Percentiles rank a stretch among this genome's conserved stretches.
Conservation (phyloP, 2,329 filamentous ascomycete species). For the Fulvia fulva region DNA sequence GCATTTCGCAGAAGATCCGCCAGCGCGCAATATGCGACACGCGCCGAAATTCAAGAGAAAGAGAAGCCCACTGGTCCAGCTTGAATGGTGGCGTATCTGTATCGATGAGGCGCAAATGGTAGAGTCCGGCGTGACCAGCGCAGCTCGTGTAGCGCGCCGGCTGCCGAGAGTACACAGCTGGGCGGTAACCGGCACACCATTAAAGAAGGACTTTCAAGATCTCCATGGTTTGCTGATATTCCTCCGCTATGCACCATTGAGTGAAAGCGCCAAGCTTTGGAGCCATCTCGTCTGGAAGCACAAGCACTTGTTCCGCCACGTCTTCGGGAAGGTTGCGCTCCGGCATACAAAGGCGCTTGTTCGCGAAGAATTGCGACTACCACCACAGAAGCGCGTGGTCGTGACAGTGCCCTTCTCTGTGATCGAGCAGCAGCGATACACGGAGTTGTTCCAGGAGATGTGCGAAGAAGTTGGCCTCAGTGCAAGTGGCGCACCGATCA, state of each 20-base stretch:
- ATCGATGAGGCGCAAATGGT: slow-evolving; percentile 84
- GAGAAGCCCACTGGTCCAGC: slow-evolving; percentile 73
- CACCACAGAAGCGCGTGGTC: slow-evolving; percentile 77
- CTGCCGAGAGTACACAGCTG: slow-evolving; percentile 84
- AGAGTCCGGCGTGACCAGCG: slow-evolving; percentile 79
- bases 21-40: slow-evolving; percentile 64
- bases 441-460: slow-evolving; percentile 71
- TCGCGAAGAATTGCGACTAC: slow-evolving; percentile 72
- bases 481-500: slow-evolving; percentile 58
- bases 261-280: slow-evolving; percentile 63
- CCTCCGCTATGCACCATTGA: slow-evolving; percentile 73
- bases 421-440: slow-evolving; percentile 87
- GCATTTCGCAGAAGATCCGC: slow-evolving; percentile 67
- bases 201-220: slow-evolving; percentile 75
- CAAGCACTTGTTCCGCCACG: slow-evolving; percentile 59
- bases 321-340: slow-evolving; percentile 71
- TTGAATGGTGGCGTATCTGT: slow-evolving; percentile 83
- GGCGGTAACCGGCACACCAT: slow-evolving; percentile 87
- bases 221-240: slow-evolving; percentile 78
- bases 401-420: slow-evolving; percentile 87
- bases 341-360: slow-evolving; percentile 83
- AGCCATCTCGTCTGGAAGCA: slow-evolving; percentile 58
- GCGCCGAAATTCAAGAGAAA: slow-evolving; percentile 48
- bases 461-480: slow-evolving; percentile 65
- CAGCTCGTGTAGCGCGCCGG: slow-evolving; percentile 72